Conservation (phyloP, 805 yeast genomes). For the Barnettozyma siamensis region DNA sequence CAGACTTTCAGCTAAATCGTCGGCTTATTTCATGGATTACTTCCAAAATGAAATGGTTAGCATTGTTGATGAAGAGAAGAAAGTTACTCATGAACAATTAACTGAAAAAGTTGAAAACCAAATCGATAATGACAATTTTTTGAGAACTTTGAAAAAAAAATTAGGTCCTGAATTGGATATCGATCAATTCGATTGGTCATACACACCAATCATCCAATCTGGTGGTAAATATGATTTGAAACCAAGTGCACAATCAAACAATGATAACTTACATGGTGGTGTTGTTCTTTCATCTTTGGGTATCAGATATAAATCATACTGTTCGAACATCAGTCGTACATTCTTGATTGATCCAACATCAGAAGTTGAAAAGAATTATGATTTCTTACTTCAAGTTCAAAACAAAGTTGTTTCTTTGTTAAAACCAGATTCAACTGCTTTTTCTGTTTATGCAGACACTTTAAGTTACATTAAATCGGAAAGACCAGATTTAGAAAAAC, state of each 20-base stretch:
- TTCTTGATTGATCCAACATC: conserved; percentile 85
- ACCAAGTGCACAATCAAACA: conserved; percentile 75
- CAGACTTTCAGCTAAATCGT: conserved; percentile 68
- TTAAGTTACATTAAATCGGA: conserved; percentile 52
- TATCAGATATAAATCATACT: conserved; percentile 79
- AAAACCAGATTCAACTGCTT: conserved; percentile 57
- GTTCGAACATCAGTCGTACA: conserved; percentile 83
- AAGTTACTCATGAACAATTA: conserved; percentile 64
- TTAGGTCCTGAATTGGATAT: conserved; percentile 67
- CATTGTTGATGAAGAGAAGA: conserved; percentile 80
- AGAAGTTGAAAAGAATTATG: conserved; percentile 74
- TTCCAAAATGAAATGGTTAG: conserved; percentile 85
- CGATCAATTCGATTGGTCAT: conserved; percentile 84
- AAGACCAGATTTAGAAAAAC: conserved; percentile 56
- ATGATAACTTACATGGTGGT: conserved; percentile 62
- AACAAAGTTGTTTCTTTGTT: conserved; percentile 51
- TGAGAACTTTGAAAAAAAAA: conserved; percentile 47
- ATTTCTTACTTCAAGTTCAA: conserved; percentile 66
- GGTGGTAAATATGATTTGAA: conserved; percentile 80
- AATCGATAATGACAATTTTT: conserved; percentile 73
- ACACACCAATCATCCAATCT: conserved; percentile 84
- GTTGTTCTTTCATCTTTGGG: conserved; percentile 82
- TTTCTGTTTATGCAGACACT: conserved; percentile 63
- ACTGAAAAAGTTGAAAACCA: conserved; percentile 74
- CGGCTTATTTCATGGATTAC: conserved; percentile 71